These are phyloP conservation scores for Phyllosticta citrichinensis DNA, from an alignment of 2,329 filamentous ascomycete genomes.

Conservation along the genomic window DNA sequence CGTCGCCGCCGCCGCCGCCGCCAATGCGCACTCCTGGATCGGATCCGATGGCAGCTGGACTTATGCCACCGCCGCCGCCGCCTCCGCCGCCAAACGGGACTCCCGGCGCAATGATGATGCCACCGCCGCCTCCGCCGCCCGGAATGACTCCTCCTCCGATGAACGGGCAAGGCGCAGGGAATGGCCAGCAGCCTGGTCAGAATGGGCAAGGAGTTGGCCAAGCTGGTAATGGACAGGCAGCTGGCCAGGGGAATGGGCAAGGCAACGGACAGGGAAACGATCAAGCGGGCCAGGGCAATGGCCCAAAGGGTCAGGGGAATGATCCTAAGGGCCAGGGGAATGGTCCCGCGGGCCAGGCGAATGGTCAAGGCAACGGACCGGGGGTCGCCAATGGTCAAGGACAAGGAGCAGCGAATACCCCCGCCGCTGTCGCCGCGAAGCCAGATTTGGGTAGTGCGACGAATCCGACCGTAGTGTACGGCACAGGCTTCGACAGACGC, in stretches of 20 bases:
- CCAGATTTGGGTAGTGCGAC: conserved; percentile 38
- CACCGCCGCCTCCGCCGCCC: not conserved
- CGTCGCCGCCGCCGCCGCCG: not conserved
- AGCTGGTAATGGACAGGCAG: not conserved
- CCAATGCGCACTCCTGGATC: too few relatives aligned
- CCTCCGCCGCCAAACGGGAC: not conserved
- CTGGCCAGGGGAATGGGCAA: not conserved
- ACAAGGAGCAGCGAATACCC: not conserved
- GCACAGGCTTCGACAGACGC: conserved; percentile 39
- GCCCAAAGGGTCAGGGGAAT: too few relatives aligned
- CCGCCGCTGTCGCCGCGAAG: not conserved
- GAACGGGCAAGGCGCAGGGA: not conserved
- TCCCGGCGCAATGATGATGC: not conserved
- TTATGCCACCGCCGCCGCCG: not conserved
- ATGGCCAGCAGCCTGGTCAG: too few relatives aligned
- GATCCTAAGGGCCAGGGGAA: not conserved
- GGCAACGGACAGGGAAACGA: too few relatives aligned
- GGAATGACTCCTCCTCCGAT: not conserved
- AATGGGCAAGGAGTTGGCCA: too few relatives aligned
- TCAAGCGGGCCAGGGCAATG: too few relatives aligned
- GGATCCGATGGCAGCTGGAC: not conserved
- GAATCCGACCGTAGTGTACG: conserved; percentile 42
- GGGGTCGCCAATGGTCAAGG: not conserved
- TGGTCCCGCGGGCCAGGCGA: not conserved
- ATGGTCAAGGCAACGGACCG: not conserved